Percentiles rank a stretch among this genome's conserved stretches.
phyloP scores from a whole-genome alignment of 805 yeast genomes.

The Candida maltosa region DNA sequence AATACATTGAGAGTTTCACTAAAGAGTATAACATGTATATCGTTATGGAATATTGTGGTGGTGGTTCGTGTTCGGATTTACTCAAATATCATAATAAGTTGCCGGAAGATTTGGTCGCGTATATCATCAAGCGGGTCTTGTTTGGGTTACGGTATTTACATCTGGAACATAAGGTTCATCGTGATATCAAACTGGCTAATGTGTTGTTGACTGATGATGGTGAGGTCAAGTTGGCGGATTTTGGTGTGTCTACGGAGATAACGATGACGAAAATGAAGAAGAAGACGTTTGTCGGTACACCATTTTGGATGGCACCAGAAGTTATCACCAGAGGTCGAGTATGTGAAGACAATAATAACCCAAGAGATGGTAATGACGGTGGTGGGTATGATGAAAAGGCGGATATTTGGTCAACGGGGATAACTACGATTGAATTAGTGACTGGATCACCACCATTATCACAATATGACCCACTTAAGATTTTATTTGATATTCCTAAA shows the following conservation, averaged over 20 bases:
- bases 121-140: constrained; percentile 60
- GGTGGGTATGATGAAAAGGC: constrained; percentile 86
- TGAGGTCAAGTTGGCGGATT: constrained; percentile 79
- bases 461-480: constrained; percentile 72
- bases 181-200: constrained; percentile 91
- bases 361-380: background rate
- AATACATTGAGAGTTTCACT: constrained; percentile 56
- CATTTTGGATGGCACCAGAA: constrained; percentile 99
- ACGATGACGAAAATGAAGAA: constrained; percentile 49
- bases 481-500: constrained; percentile 66
- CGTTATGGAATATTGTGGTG: constrained; percentile 93
- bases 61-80: constrained; percentile 84
- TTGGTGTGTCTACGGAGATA: constrained; percentile 88
- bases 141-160: constrained; percentile 78
- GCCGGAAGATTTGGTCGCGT: constrained; percentile 58
- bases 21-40: constrained; percentile 76
- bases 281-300: constrained; percentile 89
- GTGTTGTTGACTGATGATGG: constrained; percentile 71
- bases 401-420: constrained; percentile 96
- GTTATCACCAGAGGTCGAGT: constrained; percentile 69
- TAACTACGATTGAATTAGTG: constrained; percentile 81
- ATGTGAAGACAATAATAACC: constrained; percentile 72
- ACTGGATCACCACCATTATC: constrained; percentile 81
- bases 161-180: constrained; percentile 69
- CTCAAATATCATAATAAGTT: constrained; percentile 53